Percentiles rank a stretch among this genome's conserved stretches.
Conservation (phyloP, 1,139 yeast species). For the Nakaseomyces glabratus region DNA sequence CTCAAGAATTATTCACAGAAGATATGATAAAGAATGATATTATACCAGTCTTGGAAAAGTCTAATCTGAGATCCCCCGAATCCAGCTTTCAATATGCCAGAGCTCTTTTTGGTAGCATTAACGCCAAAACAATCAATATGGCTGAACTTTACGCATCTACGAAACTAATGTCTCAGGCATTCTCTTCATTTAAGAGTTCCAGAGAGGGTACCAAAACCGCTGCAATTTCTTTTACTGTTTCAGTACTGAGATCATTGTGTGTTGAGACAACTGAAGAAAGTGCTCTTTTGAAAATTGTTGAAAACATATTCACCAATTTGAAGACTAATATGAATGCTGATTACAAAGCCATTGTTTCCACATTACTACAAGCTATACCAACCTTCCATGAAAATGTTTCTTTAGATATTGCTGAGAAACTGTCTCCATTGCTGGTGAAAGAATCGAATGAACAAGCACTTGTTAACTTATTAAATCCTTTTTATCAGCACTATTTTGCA, state of each 20-base stretch:
- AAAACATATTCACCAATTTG: constrained; percentile 48
- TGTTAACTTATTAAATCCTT: constrained; percentile 41
- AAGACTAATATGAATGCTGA: constrained; percentile 63
- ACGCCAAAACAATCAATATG: constrained; percentile 33
- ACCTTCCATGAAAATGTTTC: constrained; percentile 26
- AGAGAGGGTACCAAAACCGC: constrained; percentile 55
- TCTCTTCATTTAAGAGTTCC: constrained; percentile 60
- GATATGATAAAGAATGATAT: constrained; percentile 38
- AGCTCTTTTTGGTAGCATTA: constrained; percentile 37
- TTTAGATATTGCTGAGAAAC: constrained; percentile 34
- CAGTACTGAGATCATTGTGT: constrained; percentile 16
- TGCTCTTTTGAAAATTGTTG: constrained; percentile 33
- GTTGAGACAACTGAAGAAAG: constrained; percentile 16
- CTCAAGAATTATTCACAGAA: constrained; percentile 37
- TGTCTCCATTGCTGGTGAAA: constrained; percentile 49
- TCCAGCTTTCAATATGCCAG: constrained; percentile 46
- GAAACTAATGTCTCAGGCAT: constrained; percentile 51
- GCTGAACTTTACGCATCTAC: constrained; percentile 35
- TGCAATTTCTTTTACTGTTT: constrained; percentile 39
- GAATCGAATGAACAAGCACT: constrained; percentile 70
- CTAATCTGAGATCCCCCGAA: constrained; percentile 78
- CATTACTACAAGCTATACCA: constrained; percentile 34
- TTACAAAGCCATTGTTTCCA: constrained; percentile 45
- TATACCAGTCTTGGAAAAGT: constrained; percentile 62
- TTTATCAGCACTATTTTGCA: constrained; percentile 37